Conservation (phyloP, 345 rosid genomes). For the Boechera divaricarpa region DNA sequence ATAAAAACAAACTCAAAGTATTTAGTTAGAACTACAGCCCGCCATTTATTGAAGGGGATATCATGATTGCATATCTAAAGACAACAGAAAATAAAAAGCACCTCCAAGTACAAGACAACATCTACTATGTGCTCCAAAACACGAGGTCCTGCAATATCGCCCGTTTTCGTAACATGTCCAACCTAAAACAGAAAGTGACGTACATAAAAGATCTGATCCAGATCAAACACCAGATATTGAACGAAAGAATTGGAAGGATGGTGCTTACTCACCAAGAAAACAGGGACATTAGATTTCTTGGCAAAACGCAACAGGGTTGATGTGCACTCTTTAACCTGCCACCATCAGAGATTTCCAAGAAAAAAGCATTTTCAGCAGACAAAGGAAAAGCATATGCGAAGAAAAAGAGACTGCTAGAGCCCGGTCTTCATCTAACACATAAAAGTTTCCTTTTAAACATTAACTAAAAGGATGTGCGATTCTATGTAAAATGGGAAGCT, state of each 20-base stretch:
- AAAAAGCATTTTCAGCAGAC: conserved; percentile 15
- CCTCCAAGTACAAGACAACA: conserved; percentile 94
- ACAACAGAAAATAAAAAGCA: conserved; percentile 44
- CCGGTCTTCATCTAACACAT: background rate
- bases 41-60: background rate
- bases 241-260: conserved; percentile 19
- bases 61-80: conserved; percentile 16
- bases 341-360: conserved; percentile 23
- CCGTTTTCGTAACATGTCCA: conserved; percentile 92
- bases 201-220: conserved; percentile 21
- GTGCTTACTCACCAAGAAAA: conserved; percentile 75
- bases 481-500: conserved; percentile 13
- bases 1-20: conserved; percentile 19
- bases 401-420: conserved; percentile 1
- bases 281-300: conserved; percentile 79
- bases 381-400: background rate
- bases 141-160: conserved; percentile 98
- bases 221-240: background rate
- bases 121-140: conserved; percentile 98
- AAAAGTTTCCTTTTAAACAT: background rate
- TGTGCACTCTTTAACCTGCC: conserved; percentile 91
- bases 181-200: conserved; percentile 53
- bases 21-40: conserved; percentile 1
- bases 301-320: conserved; percentile 89
- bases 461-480: background rate